These are phyloP conservation scores for Trichoderma koningii DNA, from an alignment of 2,329 filamentous ascomycete genomes.

Conservation along the genomic window DNA sequence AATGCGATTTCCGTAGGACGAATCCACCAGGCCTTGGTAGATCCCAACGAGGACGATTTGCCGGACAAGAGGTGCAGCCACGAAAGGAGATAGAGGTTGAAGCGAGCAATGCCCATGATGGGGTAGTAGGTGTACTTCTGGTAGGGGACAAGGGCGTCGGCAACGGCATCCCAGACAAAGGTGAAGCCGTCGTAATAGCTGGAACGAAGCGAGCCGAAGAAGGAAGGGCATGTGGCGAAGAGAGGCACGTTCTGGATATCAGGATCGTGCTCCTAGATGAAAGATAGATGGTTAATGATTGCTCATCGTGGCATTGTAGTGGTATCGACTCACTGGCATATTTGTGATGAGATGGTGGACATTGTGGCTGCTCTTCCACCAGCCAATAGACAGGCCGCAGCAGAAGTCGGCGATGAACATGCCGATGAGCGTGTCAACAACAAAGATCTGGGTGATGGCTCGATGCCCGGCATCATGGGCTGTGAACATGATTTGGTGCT, in stretches of 20 bases:
- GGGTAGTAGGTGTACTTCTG: constrained; percentile 85
- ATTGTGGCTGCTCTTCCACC: constrained; percentile 98
- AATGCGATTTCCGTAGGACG: constrained; percentile 27
- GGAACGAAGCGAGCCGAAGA: constrained; percentile 69
- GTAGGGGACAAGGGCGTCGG: constrained; percentile 68
- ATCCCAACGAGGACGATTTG: constrained; percentile 66
- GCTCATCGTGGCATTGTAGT: not conserved
- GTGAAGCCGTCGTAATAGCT: constrained; percentile 86
- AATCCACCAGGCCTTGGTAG: constrained; percentile 69
- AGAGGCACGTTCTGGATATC: constrained; percentile 92
- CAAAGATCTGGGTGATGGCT: constrained; percentile 92
- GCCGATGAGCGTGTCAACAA: constrained; percentile 78
- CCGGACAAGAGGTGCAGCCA: constrained; percentile 67
- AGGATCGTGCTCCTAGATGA: constrained; percentile 74
- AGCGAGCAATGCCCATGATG: constrained; percentile 76
- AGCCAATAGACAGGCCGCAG: constrained; percentile 86
- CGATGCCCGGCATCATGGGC: constrained; percentile 97
- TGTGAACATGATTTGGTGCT: constrained; percentile 93
- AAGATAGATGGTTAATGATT: not conserved
- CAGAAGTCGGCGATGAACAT: constrained; percentile 89
- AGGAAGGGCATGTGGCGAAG: constrained; percentile 79
- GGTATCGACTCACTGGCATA: constrained; percentile 58
- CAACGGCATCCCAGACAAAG: constrained; percentile 69
- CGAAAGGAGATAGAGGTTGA: constrained; percentile 83
- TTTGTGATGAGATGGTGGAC: constrained; percentile 97